Base-by-base conservation (phyloP, 2,329 filamentous ascomycete genomes). In the Ascosphaera apis region DNA sequence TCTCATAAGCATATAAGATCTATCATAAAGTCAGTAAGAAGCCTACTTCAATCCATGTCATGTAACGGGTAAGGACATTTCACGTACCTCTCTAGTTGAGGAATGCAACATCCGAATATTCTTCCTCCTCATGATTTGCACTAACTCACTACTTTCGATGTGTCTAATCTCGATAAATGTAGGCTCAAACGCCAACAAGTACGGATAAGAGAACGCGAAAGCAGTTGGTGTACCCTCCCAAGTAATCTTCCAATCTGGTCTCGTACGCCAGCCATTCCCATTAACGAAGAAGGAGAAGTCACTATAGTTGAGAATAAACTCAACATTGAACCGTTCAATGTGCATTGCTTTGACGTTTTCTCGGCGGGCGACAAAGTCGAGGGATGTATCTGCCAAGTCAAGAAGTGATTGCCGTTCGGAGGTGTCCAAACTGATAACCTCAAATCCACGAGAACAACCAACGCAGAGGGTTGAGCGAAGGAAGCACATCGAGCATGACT, bases 251-350 rank as follows among this genome's bases (percentile, higher is more conserved):
- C 88, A 98, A 55, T 98, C 88, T 3, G 84, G 83, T 48, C 84
- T 69, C 37, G 86, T 86, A 42, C 88, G 74, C 88, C 88, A 98
- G 27, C 88, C 88, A 54, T 98, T 95, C 48, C 88, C 73, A 57
- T 98, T 95, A 52, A 98, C 88, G 50, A 95, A 98, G 69, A 98
- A 98, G 9, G 82, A 92, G 57, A 93, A 98, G 54, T 98, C 88
- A 3, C 82, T 88, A 60, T 98, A 98, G 57, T 93, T 95, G 43
- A 98, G 73, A 45, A 98, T 57, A 64, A 98, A 98, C 52, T 98
- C 88, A 53, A 86, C 84, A 46, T 91, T 91, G 52, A 95, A 75
- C 33, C 88, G 78, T 56, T 98, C 91, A 45, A 98, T 95, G 50
- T 95, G 86, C 43, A 98, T 91, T 2, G 88, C 86, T 53, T 80